A percentile compares a stretch with the other conserved stretches of the same genome.
phyloP scores from a whole-genome alignment of 176 grass and related monocot species.

The Saccharum spontaneum region DNA sequence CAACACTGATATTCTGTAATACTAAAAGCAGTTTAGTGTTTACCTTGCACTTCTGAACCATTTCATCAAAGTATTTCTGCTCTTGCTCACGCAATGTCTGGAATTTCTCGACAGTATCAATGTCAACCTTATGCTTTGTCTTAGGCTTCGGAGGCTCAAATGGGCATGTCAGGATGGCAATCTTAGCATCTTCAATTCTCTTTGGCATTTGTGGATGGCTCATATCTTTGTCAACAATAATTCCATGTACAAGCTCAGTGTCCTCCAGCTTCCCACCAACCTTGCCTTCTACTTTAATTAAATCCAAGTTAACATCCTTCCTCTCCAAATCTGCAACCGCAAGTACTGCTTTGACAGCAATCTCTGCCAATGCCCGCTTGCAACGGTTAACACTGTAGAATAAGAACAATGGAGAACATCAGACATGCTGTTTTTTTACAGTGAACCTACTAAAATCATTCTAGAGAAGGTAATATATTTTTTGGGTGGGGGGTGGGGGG shows the following conservation, averaged over 20 bases:
- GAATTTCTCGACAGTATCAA: conserved; percentile 96
- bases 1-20: neutral
- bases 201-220: conserved; percentile 99
- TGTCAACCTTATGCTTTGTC: conserved; percentile 99
- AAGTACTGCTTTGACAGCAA: conserved; percentile 94
- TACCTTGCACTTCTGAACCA: conserved; percentile 99
- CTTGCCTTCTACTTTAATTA: conserved; percentile 98
- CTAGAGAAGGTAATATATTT: too few relatives aligned
- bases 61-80: conserved; percentile 94
- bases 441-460: neutral
- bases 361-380: conserved; percentile 71
- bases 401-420: conserved; percentile 11
- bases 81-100: conserved; percentile 78
- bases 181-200: conserved; percentile 89
- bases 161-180: conserved; percentile 93
- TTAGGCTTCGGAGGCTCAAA: conserved; percentile 99
- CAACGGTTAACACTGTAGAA: conserved; percentile 83
- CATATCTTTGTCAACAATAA: conserved; percentile 98
- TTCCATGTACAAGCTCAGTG: conserved; percentile 88
- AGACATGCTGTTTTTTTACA: neutral
- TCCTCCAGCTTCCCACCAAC: conserved; percentile 97
- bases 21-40: neutral
- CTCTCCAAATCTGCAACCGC: conserved; percentile 95
- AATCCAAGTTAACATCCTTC: conserved; percentile 95
- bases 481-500: too few relatives aligned